Evolutionary conservation across 306 rosid genomes (phyloP), one percentile per base, ranked within the genome.

Genomic region (Corylus americana): DNA sequence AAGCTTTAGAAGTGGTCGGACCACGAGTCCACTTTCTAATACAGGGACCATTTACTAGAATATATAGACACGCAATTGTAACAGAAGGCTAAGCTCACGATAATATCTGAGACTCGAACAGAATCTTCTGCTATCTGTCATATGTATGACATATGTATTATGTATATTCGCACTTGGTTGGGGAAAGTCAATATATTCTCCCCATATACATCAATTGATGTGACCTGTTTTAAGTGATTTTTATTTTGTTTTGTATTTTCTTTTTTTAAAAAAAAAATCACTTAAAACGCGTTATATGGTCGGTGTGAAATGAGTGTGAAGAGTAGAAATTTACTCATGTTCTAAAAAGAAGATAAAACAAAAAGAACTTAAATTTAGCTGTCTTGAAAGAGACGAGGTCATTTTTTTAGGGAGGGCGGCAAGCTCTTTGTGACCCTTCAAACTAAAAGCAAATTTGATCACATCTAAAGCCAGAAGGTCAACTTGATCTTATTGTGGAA

Each of bases 11-110:
- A 74, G 64, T 58, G 90, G 45, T 6, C 7, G 45, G 92, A 79
- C 89, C 92, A 81, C 3, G 76, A 53, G 39, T 82, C 85, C 89
- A 89, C 85, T 77, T 53, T 18, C 22, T 53, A 70, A 77, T 70
- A 79, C 72, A 70, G 25, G 78, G 64, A 75, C 74, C 71, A 78
- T 42, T 42, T 68, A n/a, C 4, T 10, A 13, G 39, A 37, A 44
- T 22, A 22, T 22, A 22, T 31, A 44, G 11, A 66, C 13, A 10
- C 45, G 12, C 64, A 22, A 50, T 66, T 71, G 25, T 50, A 20
- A 75, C 72, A 39, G 11, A 8, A 0, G 71, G 27, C 64, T 37
- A 66, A 31, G 76, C 25, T 39, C 31, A 8, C 51, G 3, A 31
- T 20, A 29, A 39, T 42, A 39, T 42, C 7, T 67, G 1, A 67